phyloP scores from a whole-genome alignment of 805 yeast genomes.

The Ogataea siamensis region DNA sequence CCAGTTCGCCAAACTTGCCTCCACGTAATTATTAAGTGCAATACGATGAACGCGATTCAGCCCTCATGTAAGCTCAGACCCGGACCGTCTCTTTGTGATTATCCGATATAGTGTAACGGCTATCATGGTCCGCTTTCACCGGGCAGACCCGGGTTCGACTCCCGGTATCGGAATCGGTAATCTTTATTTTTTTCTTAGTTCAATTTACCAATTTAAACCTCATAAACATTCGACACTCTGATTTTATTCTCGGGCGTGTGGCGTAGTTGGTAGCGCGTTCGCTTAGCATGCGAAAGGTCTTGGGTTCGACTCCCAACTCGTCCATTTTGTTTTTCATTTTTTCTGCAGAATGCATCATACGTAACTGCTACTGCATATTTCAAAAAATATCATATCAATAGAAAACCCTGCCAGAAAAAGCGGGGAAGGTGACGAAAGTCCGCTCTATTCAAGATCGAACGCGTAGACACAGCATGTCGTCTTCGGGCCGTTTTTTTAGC shows the following conservation, averaged over 20 bases:
- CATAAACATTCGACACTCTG: background rate
- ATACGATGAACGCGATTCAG: background rate
- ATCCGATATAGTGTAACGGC: conserved; percentile 83
- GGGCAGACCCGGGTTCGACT: conserved; percentile 85
- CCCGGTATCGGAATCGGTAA: conserved; percentile 68
- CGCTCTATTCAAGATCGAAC: background rate
- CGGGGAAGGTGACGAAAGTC: conserved; percentile 1
- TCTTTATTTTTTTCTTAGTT: conserved; percentile 1
- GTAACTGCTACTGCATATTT: conserved; percentile 14
- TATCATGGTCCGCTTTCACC: conserved; percentile 87
- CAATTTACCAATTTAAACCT: background rate
- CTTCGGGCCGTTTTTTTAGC: background rate
- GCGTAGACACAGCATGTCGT: background rate
- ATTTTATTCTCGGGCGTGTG: conserved; percentile 56
- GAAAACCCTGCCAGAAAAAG: background rate
- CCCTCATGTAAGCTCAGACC: background rate
- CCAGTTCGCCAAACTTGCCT: conserved; percentile 5
- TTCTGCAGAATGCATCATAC: conserved; percentile 11
- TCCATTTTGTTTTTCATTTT: conserved; percentile 39
- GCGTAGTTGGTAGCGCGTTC: conserved; percentile 84
- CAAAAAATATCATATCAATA: conserved; percentile 2
- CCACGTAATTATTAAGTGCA: conserved; percentile 4
- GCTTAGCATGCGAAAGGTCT: conserved; percentile 82
- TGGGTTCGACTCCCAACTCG: conserved; percentile 81
- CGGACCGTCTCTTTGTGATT: background rate